Percentiles rank a stretch among this genome's conserved stretches.
Conservation (phyloP, 192 early-diverging fungal genomes). For the Mortierella claussenii region DNA sequence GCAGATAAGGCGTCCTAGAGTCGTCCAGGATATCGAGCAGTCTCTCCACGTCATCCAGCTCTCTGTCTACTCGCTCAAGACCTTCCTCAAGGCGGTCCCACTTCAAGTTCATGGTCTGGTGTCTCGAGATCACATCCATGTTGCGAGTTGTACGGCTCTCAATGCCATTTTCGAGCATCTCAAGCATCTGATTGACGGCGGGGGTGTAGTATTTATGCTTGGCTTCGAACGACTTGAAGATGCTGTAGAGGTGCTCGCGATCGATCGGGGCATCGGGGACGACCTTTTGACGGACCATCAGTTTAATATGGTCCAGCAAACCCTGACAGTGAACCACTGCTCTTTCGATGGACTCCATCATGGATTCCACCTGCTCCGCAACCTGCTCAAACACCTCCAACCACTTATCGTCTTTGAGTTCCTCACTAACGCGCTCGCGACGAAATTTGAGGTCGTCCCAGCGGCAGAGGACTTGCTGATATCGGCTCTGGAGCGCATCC, state of each 20-base stretch:
- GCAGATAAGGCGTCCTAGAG: constrained; percentile 36
- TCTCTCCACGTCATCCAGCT: constrained; percentile 47
- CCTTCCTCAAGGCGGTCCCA: constrained; percentile 62
- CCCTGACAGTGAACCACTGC: constrained; percentile 63
- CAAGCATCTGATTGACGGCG: constrained; percentile 64
- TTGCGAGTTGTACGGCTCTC: constrained; percentile 58
- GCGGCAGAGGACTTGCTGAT: constrained; percentile 52
- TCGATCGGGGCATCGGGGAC: constrained; percentile 53
- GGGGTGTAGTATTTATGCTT: constrained; percentile 68
- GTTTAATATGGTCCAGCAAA: constrained; percentile 42
- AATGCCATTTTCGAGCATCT: constrained; percentile 65
- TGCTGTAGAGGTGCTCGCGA: constrained; percentile 56
- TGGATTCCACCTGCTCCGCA: constrained; percentile 62
- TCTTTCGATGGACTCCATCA: constrained; percentile 68
- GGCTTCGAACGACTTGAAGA: constrained; percentile 66
- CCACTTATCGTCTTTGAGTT: constrained; percentile 70
- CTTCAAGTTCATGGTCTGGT: constrained; percentile 59
- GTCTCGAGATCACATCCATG: constrained; percentile 54
- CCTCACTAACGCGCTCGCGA: constrained; percentile 65
- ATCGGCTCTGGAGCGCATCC: constrained; percentile 42
- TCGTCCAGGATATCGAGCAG: constrained; percentile 45
- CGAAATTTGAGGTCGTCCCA: constrained; percentile 66
- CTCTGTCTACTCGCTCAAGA: constrained; percentile 48
- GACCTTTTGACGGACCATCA: constrained; percentile 43
- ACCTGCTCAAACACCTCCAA: constrained; percentile 63